These are phyloP conservation scores for Penicillium malachiteum DNA, from an alignment of 495 filamentous ascomycete genomes.

Conservation along the genomic window DNA sequence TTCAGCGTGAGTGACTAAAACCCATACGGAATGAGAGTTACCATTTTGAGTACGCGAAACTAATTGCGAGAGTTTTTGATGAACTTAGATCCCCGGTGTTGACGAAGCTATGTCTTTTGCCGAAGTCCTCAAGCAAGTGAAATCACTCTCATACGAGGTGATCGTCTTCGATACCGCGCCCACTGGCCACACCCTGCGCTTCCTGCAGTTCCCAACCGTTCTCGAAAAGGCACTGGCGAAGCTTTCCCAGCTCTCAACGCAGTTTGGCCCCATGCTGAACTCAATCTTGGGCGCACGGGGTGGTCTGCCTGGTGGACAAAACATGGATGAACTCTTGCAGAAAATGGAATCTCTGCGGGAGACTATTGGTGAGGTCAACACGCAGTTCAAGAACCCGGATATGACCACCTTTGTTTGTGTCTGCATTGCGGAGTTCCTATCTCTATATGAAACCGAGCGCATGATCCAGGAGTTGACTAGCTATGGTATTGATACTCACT, in stretches of 20 bases:
- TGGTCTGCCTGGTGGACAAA: conserved; percentile 86
- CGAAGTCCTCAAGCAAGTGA: conserved; percentile 98
- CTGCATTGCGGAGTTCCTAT: conserved; percentile 96
- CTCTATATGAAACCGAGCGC: conserved; percentile 96
- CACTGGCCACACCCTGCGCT: conserved; percentile 98
- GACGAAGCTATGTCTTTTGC: conserved; percentile 99
- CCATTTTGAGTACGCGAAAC: background rate
- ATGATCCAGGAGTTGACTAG: conserved; percentile 98
- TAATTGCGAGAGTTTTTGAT: background rate
- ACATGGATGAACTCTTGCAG: conserved; percentile 83
- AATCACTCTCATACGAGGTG: conserved; percentile 96
- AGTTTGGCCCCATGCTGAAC: conserved; percentile 96
- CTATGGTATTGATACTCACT: conserved; percentile 94
- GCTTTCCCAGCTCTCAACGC: conserved; percentile 85
- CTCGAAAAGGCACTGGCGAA: conserved; percentile 98
- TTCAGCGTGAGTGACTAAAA: conserved; percentile 59
- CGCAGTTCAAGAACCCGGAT: conserved; percentile 95
- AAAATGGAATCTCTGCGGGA: conserved; percentile 91
- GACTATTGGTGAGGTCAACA: conserved; percentile 94
- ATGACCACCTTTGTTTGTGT: conserved; percentile 98
- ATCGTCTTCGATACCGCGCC: conserved; percentile 99
- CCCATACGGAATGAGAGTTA: background rate
- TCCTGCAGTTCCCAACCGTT: conserved; percentile 97
- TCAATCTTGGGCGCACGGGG: conserved; percentile 80
- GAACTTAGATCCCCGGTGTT: conserved; percentile 84